These are phyloP conservation scores for Vitis labrusca DNA, from an alignment of 164 flowering plant species.

Conservation along the genomic window DNA sequence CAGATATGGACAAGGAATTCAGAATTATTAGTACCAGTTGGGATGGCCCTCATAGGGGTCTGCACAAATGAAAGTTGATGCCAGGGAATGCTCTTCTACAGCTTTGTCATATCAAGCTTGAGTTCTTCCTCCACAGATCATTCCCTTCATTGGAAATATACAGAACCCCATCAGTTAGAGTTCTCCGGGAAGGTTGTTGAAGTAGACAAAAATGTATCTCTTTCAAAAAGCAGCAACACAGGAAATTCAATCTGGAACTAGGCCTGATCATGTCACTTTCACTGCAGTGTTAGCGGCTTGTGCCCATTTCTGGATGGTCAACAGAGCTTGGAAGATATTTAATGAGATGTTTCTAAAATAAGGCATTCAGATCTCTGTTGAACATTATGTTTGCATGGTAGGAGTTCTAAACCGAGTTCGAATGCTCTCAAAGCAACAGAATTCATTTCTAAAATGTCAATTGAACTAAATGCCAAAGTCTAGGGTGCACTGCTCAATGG, in stretches of 20 bases:
- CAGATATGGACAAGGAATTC: too few species aligned
- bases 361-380: slow-evolving; percentile 52
- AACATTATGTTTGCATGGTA: slow-evolving; percentile 89
- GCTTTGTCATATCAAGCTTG: slow-evolving; percentile 15
- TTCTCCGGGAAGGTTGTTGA: background rate
- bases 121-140: slow-evolving; percentile 23
- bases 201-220: too few species aligned
- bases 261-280: slow-evolving; percentile 74
- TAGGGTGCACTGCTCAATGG: slow-evolving; percentile 87
- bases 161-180: slow-evolving; percentile 24
- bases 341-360: slow-evolving; percentile 40
- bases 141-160: slow-evolving; percentile 27
- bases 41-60: too few species aligned
- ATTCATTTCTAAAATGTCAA: slow-evolving; percentile 62
- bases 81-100: too few species aligned
- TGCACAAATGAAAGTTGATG: too few species aligned
- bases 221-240: too few species aligned
- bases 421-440: slow-evolving; percentile 63
- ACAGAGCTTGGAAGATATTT: slow-evolving; percentile 58
- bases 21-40: too few species aligned
- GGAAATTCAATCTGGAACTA: slow-evolving; percentile 22
- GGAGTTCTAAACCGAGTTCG: slow-evolving; percentile 72
- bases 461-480: slow-evolving; percentile 67
- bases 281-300: slow-evolving; percentile 76
- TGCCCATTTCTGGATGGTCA: slow-evolving; percentile 72